Evolutionary conservation across 371 early-diverging fungal genomes (phyloP).

Genomic region (Syncephalastrum contaminatum): DNA sequence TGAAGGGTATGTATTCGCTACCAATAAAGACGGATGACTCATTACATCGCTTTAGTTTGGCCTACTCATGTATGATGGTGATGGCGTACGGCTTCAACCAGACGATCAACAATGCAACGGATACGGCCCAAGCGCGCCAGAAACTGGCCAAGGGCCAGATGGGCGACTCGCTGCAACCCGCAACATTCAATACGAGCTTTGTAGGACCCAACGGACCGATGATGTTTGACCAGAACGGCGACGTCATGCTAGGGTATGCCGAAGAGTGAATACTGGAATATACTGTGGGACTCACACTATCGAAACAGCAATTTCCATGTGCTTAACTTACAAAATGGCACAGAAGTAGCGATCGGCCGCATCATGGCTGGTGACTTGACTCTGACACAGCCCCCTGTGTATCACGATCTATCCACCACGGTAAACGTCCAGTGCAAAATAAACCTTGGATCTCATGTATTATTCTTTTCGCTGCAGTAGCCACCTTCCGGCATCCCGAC

Average conservation of each 20-base stretch:
- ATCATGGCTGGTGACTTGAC: slow-evolving; percentile 50
- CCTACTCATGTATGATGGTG: slow-evolving; percentile 58
- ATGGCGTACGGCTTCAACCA: slow-evolving; percentile 51
- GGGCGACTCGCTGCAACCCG: slow-evolving; percentile 31
- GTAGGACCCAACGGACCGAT: slow-evolving; percentile 60
- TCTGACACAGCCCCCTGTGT: slow-evolving; percentile 48
- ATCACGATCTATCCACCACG: slow-evolving; percentile 44
- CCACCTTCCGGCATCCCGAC: slow-evolving; percentile 34
- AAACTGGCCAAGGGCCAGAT: slow-evolving; percentile 27
- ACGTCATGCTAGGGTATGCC: slow-evolving; percentile 41
- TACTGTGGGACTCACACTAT: slow-evolving; percentile 1
- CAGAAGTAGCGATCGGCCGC: slow-evolving; percentile 42
- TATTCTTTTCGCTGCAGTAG: slow-evolving; percentile 17
- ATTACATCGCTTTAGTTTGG: slow-evolving; percentile 16
- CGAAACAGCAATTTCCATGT: slow-evolving; percentile 45
- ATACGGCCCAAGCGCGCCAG: slow-evolving; percentile 17
- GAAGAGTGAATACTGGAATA: not conserved
- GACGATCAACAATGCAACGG: slow-evolving; percentile 31
- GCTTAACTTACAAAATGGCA: slow-evolving; percentile 51
- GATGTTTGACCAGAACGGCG: slow-evolving; percentile 56
- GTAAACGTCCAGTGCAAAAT: slow-evolving; percentile 14
- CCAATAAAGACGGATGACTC: not conserved
- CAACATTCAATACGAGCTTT: slow-evolving; percentile 49
- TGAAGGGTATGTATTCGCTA: slow-evolving; percentile 22
- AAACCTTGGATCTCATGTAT: not conserved